Base-by-base conservation (phyloP, 2,329 filamentous ascomycete genomes). In the Colletotrichum sublineola region DNA sequence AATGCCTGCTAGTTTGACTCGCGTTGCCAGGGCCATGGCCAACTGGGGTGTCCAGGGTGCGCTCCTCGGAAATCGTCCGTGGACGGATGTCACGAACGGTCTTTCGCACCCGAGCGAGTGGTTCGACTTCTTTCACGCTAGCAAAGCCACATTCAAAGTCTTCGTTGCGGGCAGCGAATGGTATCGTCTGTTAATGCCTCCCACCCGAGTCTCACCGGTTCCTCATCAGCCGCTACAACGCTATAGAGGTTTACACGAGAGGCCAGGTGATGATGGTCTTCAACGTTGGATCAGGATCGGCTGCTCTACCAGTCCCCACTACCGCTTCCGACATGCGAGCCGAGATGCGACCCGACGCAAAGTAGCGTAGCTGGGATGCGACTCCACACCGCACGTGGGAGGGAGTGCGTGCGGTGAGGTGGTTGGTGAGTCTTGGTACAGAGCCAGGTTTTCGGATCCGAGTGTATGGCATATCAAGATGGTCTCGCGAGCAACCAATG, bases 21-120 rank as follows among this genome's bases (percentile, higher is more conserved):
- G 68, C 50, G 68, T 53, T 58, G 52, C 53, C 50, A 20, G 50
- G 48, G 68, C 48, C 14, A 1, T 67, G 68, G 18, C 63, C 63
- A 71, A 67, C 44, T n/a, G 38, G 44, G 24, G 24, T 24, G 20
- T 12, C 40, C 29, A 57, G 57, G 63, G 4, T n/a, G 14, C 40
- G 57, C 52, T n/a, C 57, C 33, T 71, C 68, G 68, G 68, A 71
- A 71, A 58, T 71, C 68, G 68, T 68, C 68, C 68, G 68, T 71
- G 36, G 58, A 24, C 46, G 58, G 58, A 68, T 68, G 52, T 53
- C 38, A 67, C n/a, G 12, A 42, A 57, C 60, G 31, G 60, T 46
- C 46, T 57, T 52, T 33, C 36, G 31, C 33, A 68, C n/a, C 60
- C 60, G 63, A 61, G 44, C 31, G 36, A 67, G 68, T 67, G 68